Conservation (phyloP, 192 early-diverging fungal species). For the Funneliformis geosporum region DNA sequence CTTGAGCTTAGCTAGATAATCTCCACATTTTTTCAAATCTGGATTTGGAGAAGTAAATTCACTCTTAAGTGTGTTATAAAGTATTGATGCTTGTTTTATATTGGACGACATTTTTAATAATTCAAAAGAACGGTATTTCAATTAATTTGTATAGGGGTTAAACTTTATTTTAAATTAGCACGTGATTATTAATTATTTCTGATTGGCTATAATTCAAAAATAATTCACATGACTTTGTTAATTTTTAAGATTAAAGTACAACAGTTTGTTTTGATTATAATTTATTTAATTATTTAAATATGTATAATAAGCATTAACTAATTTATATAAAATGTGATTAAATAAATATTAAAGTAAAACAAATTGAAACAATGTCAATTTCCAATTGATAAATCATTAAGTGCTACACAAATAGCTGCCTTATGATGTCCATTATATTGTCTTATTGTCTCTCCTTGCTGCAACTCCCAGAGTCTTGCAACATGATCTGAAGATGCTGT, state of each 20-base stretch:
- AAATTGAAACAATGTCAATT: neutral
- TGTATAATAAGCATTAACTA: no score
- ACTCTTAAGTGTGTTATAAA: conserved; percentile 64
- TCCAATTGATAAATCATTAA: conserved; percentile 73
- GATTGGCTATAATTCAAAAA: no score
- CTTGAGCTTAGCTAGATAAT: conserved; percentile 69
- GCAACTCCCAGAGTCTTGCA: conserved; percentile 80
- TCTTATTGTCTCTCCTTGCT: conserved; percentile 74
- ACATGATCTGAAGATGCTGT: conserved; percentile 81
- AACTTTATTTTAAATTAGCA: no score
- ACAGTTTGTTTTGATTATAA: no score
- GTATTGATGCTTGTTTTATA: conserved; percentile 42
- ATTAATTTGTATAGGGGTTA: no score
- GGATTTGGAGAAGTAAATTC: conserved; percentile 66
- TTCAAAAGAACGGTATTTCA: no score
- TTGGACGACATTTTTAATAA: conserved; percentile 4
- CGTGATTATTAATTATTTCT: no score
- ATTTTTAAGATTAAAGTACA: no score
- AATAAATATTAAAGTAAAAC: no score
- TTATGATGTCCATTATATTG: conserved; percentile 92
- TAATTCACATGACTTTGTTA: no score
- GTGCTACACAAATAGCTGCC: conserved; percentile 81
- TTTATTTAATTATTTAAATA: no score
- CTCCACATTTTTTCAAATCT: conserved; percentile 69
- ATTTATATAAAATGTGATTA: no score